Conservation (phyloP, 179 eudicot genomes). For the Patellifolia procumbens region DNA sequence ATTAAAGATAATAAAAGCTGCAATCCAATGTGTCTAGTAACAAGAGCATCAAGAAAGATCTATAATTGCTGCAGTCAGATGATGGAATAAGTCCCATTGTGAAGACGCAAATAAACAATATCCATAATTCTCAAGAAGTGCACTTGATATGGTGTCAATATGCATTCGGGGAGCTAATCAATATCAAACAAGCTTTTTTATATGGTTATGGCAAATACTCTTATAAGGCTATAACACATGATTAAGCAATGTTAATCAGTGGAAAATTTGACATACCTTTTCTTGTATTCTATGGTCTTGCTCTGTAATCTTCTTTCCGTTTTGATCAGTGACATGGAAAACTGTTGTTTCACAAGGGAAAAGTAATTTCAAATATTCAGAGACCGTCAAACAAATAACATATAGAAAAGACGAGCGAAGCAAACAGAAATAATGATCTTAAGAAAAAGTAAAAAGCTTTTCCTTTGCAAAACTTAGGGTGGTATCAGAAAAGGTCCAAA, state of each 20-base stretch:
- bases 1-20: not conserved
- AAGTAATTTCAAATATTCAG: not conserved
- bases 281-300: slow-evolving; percentile 55
- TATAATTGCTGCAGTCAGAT: not conserved
- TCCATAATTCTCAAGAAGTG: not conserved
- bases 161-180: not conserved
- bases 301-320: slow-evolving; percentile 59
- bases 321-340: slow-evolving; percentile 73
- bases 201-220: too few relatives aligned
- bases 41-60: not conserved
- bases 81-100: not conserved
- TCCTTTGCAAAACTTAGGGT: not conserved
- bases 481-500: not conserved
- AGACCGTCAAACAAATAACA: not conserved
- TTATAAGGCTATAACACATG: not conserved
- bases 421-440: not conserved
- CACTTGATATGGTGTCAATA: not conserved
- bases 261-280: slow-evolving; percentile 40
- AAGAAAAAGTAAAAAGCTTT: not conserved
- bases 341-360: slow-evolving; percentile 38
- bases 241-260: not conserved
- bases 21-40: not conserved
- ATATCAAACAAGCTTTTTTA: not conserved
- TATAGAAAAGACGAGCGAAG: not conserved
- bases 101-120: not conserved